phyloP scores from a whole-genome alignment of 2,329 filamentous ascomycete species.

The Myriosclerotinia curreyana region DNA sequence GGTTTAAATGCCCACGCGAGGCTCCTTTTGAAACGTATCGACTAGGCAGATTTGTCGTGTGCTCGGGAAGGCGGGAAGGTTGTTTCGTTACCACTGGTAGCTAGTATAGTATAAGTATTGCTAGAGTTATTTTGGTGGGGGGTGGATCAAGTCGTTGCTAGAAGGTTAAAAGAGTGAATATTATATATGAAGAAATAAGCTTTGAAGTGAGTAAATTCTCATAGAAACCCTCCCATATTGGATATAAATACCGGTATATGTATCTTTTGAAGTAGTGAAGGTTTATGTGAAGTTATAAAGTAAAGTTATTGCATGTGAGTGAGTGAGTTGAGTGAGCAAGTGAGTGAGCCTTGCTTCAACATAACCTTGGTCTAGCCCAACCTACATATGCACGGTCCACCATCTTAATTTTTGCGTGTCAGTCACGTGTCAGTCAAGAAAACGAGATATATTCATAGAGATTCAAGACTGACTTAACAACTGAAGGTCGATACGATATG shows the following conservation, averaged over 20 bases:
- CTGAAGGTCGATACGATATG: not conserved
- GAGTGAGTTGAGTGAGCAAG: not conserved
- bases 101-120: too few species aligned
- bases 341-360: not conserved
- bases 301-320: too few species aligned
- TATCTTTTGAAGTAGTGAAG: not conserved
- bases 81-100: not conserved
- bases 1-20: constrained; percentile 1
- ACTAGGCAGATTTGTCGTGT: constrained; percentile 16
- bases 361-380: not conserved
- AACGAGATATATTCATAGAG: not conserved
- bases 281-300: too few species aligned
- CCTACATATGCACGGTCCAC: not conserved
- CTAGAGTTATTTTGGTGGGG: too few species aligned
- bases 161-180: not conserved
- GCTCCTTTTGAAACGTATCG: not conserved
- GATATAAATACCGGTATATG: not conserved
- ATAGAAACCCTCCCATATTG: not conserved
- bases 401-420: not conserved
- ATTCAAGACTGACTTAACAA: not conserved
- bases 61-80: constrained; percentile 11
- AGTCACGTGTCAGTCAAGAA: too few species aligned
- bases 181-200: not conserved
- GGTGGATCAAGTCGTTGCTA: not conserved
- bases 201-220: not conserved